Base-by-base conservation (phyloP, 495 filamentous ascomycete species). In the Daldinia vernicosa region DNA sequence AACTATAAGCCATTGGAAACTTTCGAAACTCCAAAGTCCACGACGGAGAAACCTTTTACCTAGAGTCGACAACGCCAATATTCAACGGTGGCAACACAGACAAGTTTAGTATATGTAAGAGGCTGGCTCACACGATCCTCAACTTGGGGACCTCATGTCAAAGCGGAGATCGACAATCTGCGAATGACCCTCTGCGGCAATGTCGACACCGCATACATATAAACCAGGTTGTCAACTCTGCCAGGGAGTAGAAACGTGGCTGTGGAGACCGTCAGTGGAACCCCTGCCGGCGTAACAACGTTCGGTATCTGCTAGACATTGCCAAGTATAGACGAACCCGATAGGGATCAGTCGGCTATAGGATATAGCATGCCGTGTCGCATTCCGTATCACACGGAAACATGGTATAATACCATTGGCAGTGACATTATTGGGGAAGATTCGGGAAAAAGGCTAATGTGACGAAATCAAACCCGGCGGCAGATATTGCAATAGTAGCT, bases 151-250 rank as follows among this genome's bases (percentile, higher is more conserved):
- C 32, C 3, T 33, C 39, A 43, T 43, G 14, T 17, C 40, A 45
- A 19, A 47, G 17, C 43, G 9, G 43, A 47, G 43, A 47, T 47
- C 43, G 43, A 47, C 43, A 47, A 47, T 47, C 43, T 47, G 43
- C 43, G 22, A 47, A 47, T 47, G 24, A 47, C 43, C 43, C 43
- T 47, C 43, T 47, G 43, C 43, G 43, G 43, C 43, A 47, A 47
- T 47, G 43, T 47, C 43, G 43, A 47, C 43, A 47, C 17, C 19
- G 8, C 43, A 47, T 47, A 47, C 43, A 47, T 47, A 47, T 47
- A 22, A 47, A 47, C 43, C 43, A 22, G 43, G 43, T 47, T 47
- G 19, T 0, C 11, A 47, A 24, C 17, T 47, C 8, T 47, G 8
- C 19, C 43, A 47, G 43, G 43, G 43, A 22, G 43, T 24, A 47